Evolutionary conservation across 345 rosid species (phyloP), one percentile per base, ranked within the genome.

Genomic region (Fremontodendron californicum): DNA sequence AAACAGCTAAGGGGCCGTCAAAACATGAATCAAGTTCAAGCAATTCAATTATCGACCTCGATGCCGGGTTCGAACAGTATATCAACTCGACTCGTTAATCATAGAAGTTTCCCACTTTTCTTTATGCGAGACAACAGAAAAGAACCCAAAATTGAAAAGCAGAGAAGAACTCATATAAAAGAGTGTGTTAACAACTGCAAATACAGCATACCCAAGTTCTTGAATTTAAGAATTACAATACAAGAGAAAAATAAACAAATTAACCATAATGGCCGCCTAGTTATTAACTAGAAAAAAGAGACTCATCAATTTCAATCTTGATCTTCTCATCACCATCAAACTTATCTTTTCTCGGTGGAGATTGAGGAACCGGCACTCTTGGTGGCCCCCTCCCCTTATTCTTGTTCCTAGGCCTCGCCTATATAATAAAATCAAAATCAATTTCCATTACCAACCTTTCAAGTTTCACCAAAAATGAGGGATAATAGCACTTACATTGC

Each of bases 361-460:
- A 77, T 6, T 91, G 71, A 68, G 98, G 98, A 2, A 81, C 87
- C 8, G 86, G 80, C 45, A 91, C 85, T 33, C 92, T 87, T 29
- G 93, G 91, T 4, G 94, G 97, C 1, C 51, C 49, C 3, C 27
- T 27, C 73, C 55, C 39, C 97, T 92, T 94, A 75, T 77, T 90
- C 94, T 92, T 94, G 86, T 89, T 65, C 71, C 97, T 78, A 48
- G 97, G 96, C 93, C 97, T 92, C 68, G 97, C 94, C 98, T 94
- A 48, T 62, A 43, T 40, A 75, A 75, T 57, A 19, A 15, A 54
- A n/a, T 70, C 5, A 74, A 72, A 77, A 46, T 9, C 23, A 48
- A 31, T 27, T 7, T 11, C 12, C 67, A 42, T 23, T 13, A 27
- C 29, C 37, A 6, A 62, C 33, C 64, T n/a, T n/a, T n/a, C n/a